phyloP scores from a whole-genome alignment of 2,329 filamentous ascomycete genomes.

The Aureobasidium namibiae region DNA sequence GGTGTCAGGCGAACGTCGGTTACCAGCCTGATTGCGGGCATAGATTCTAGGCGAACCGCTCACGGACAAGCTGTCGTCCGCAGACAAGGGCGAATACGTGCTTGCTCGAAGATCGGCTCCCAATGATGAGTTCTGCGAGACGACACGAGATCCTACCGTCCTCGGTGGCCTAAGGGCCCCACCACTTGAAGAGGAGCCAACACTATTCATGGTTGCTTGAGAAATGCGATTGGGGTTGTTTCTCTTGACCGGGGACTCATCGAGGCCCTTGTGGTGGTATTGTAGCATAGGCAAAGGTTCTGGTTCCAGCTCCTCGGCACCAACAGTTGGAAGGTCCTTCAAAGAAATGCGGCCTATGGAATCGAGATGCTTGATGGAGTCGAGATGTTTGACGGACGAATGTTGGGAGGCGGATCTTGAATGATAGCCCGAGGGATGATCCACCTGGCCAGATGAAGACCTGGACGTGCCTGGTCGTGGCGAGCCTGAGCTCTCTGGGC shows the following conservation, averaged over 20 bases:
- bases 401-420: constrained; percentile 12
- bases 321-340: constrained; percentile 17
- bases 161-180: constrained; percentile 32
- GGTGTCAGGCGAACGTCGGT: constrained; percentile 48
- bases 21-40: constrained; percentile 42
- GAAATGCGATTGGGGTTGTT: constrained; percentile 21
- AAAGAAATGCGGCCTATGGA: constrained; percentile 15
- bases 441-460: constrained; percentile 20
- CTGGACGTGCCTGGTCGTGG: constrained; percentile 22
- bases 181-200: constrained; percentile 23
- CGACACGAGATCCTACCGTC: constrained; percentile 58
- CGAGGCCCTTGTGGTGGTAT: constrained; percentile 41
- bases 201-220: constrained; percentile 24
- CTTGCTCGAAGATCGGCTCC: constrained; percentile 64
- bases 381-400: constrained; percentile 10
- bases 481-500: constrained; percentile 26
- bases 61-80: constrained; percentile 25
- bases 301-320: constrained; percentile 20
- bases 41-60: constrained; percentile 34
- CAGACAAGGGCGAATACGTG: constrained; percentile 45
- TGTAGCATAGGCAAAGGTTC: constrained; percentile 34
- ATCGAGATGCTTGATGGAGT: constrained; percentile 11
- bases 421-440: constrained; percentile 3
- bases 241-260: constrained; percentile 26
- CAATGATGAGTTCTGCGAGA: constrained; percentile 68